Evolutionary conservation across 192 early-diverging fungal genomes (phyloP).

Genomic region (Dimargaris verticillata): DNA sequence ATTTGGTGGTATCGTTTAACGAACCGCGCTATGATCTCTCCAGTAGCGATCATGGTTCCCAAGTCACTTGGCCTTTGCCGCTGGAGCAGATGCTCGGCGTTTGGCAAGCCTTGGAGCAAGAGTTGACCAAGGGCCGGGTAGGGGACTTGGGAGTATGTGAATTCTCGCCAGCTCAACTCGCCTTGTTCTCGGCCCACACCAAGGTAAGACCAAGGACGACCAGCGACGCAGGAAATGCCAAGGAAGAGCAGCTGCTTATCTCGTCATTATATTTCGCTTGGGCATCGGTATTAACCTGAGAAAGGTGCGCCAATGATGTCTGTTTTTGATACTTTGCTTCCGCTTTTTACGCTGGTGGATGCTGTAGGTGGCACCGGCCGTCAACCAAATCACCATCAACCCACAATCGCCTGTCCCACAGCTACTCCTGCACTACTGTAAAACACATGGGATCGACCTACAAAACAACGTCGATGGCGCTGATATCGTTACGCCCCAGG

Average conservation of each 20-base stretch:
- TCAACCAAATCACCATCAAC: no score
- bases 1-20: neutral
- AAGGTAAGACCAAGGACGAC: no score
- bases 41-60: neutral
- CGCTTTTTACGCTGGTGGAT: no score
- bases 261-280: no score
- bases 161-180: neutral
- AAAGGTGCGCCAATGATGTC: no score
- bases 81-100: neutral
- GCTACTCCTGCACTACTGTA: neutral
- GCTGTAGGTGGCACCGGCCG: no score
- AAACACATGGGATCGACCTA: neutral
- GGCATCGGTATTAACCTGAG: no score
- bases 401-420: no score
- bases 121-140: neutral
- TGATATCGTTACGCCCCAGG: neutral
- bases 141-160: neutral
- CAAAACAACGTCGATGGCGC: neutral
- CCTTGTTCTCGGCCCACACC: neutral
- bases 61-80: neutral
- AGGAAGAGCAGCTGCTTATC: no score
- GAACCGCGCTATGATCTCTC: neutral
- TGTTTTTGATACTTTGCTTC: no score
- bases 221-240: no score
- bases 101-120: neutral